These are phyloP conservation scores for Acanthamoeba castellanii DNA, from an alignment of 208 protist species.

Conservation along the genomic window DNA sequence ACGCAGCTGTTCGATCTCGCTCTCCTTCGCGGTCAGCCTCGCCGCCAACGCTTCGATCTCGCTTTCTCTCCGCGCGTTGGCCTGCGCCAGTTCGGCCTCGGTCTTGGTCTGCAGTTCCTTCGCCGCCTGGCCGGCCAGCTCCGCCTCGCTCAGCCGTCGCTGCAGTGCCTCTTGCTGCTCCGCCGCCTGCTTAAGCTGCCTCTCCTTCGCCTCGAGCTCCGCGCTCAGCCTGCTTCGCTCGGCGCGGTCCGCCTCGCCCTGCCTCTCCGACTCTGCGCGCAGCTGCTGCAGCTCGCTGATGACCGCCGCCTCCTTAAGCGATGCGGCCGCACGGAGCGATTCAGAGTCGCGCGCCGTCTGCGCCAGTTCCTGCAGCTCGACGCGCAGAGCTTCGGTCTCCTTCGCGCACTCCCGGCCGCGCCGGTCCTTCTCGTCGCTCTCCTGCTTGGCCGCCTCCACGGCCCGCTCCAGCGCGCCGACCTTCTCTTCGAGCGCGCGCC, in stretches of 20 bases:
- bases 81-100: not conserved
- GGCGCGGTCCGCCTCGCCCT: not conserved
- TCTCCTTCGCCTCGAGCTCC: not conserved
- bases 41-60: not conserved
- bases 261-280: not conserved
- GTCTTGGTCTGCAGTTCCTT: not conserved
- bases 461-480: not conserved
- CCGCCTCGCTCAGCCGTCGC: not conserved
- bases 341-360: not conserved
- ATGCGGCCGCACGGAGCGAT: not conserved
- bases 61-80: not conserved
- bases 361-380: not conserved
- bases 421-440: not conserved
- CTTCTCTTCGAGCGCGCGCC: slow-evolving; percentile 17
- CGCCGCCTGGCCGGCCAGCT: not conserved
- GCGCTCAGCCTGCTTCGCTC: not conserved
- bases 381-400: not conserved
- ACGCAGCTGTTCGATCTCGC: not conserved
- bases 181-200: not conserved
- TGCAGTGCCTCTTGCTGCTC: not conserved
- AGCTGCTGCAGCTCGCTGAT: not conserved
- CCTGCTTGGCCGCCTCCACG: not conserved
- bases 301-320: not conserved
- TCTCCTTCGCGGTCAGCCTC: not conserved
- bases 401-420: not conserved